Evolutionary conservation across 257 asterid species (phyloP).

Genomic region (Galeopsis tetrahit): DNA sequence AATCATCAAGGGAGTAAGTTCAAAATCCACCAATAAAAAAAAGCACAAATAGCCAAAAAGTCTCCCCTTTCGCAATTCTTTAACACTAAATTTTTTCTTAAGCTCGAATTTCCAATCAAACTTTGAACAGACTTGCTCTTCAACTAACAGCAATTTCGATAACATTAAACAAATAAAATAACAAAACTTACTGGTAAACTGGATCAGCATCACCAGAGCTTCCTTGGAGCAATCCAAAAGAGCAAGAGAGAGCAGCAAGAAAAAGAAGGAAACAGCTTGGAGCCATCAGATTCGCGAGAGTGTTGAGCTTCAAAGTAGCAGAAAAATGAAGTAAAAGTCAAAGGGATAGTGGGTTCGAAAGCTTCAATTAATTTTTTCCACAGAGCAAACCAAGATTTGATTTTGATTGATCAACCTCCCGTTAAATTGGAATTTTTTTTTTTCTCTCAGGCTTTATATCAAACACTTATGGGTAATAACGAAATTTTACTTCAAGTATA

Average conservation of each 20-base stretch:
- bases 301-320: not conserved
- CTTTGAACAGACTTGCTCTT: not conserved
- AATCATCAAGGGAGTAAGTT: not conserved
- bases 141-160: not conserved
- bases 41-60: not conserved
- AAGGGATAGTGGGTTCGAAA: slow-evolving; percentile 30
- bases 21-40: not conserved
- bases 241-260: slow-evolving; percentile 44
- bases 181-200: slow-evolving; percentile 56
- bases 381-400: slow-evolving; percentile 36
- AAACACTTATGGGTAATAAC: slow-evolving; percentile 20
- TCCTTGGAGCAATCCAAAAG: slow-evolving; percentile 51
- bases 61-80: not conserved
- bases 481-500: not conserved
- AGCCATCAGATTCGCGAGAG: slow-evolving; percentile 44
- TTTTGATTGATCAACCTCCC: slow-evolving; percentile 47
- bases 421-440: slow-evolving; percentile 27
- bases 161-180: not conserved
- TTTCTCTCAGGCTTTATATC: not conserved
- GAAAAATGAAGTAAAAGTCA: slow-evolving; percentile 26
- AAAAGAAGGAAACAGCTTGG: slow-evolving; percentile 43
- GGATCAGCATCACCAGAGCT: slow-evolving; percentile 79
- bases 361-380: slow-evolving; percentile 28
- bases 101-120: slow-evolving; percentile 17
- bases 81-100: slow-evolving; percentile 21